Evolutionary conservation across 768 basidiomycete genomes (phyloP), one percentile per base, ranked within the genome.

Genomic region (Grammothele lineata): DNA sequence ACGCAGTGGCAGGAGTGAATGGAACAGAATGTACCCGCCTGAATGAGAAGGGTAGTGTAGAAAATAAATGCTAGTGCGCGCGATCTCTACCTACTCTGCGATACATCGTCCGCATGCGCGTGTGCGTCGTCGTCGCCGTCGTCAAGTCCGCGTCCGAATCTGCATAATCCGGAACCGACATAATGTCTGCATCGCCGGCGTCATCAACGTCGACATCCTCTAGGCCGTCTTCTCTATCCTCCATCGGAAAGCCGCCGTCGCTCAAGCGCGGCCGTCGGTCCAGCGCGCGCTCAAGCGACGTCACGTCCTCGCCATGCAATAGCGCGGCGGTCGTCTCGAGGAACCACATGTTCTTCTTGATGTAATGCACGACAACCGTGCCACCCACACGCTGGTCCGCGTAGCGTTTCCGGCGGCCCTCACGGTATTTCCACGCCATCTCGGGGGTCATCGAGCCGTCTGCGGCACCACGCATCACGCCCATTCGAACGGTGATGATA

Each of bases 311-410:
- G n/a, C 83, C 79, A 43, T 87, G 90, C 23, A 97, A 71, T 21
- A 99, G 71, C 15, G 92, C 92, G 10, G 92, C 68, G 10, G 92
- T 90, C 5, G 94, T 90, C 70, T 99, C 95, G 56, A 93, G 66
- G 68, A 88, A 97, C 95, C 95, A 99, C 70, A 89, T 87, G 54
- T 90, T 83, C 64, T 91, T 87, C 81, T 97, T 99, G 74, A 99
- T 86, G 63, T 91, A 97, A 69, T 99, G 95, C 42, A 99, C 92
- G 18, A 92, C 88, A 37, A 94, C 77, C 2, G 95, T 99, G 5
- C 95, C 96, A 3, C 95, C 95, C 8, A 92, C 79, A 18, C 87
- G 83, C 48, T 76, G 70, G 37, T 73, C 74, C 54, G 81, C 75
- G 59, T 89, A 89, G 37, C 79, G 80, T 40, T 64, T 77, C 54